Base-by-base conservation (phyloP, 495 filamentous ascomycete species). In the Lasiosphaeriaceae sp. region DNA sequence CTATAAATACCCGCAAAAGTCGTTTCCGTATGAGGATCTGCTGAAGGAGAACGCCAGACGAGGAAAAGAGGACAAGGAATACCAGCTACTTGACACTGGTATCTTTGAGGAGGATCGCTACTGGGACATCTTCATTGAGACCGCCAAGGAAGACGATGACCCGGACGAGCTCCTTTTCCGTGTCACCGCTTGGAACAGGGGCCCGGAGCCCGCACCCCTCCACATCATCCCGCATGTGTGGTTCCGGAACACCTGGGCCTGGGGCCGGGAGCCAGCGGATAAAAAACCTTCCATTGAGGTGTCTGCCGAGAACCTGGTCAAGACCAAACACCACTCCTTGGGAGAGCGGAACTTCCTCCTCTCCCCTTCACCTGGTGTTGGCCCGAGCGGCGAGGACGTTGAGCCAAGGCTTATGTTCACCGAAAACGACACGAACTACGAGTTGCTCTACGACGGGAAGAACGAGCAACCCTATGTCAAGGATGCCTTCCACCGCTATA, bases 71-170 rank as follows among this genome's bases (percentile, higher is more conserved):
- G 93, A 96, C 41, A 83, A 79, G 24, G 93, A 97, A 66, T 97
- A 96, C 72, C 92, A 96, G 69, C 78, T 97, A 41, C 79, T 93
- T 31, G 94, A 97, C 67, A 95, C 92, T 1, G 90, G 86, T n/a
- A 75, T 88, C 52, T 97, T 97, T 65, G 80, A 90, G n/a, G 90
- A 96, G 16, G 87, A 94, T 65, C 77, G 86, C 50, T 97, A 97
- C 72, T 97, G 91, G 89, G 93, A 97, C 69, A 96, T 96, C 66
- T 87, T 93, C 70, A 96, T 97, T 59, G 93, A 97, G 74, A 92
- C 88, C 8, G 93, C 92, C 37, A 97, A 97, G 74, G 93, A 96
- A 62, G 83, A 81, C 9, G 85, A 96, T 45, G 86, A 96, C 62
- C 86, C 88, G 50, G 91, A 96, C 21, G 93, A 96, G 71, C 77